These are phyloP conservation scores for Linnemannia elongata DNA, from an alignment of 192 early-diverging fungal genomes.

Conservation along the genomic window DNA sequence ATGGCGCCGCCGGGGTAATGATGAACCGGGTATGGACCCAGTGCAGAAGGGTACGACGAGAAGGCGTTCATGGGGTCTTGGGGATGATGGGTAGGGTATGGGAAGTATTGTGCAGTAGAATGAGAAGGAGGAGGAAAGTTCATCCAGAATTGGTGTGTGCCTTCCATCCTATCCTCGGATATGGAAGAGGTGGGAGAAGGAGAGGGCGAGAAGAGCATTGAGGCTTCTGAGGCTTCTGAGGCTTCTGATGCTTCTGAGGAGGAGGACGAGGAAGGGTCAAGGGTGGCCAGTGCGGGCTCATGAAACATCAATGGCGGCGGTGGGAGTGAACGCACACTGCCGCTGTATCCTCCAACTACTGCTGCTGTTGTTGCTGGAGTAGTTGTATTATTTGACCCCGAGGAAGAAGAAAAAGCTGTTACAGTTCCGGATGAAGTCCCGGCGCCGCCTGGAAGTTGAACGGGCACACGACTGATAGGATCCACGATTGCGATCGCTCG, in stretches of 20 bases:
- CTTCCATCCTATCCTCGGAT: too few relatives aligned
- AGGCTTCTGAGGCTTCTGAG: not conserved
- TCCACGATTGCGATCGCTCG: slow-evolving; percentile 33
- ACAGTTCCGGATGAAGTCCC: not conserved
- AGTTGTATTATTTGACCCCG: not conserved
- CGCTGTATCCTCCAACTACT: not conserved
- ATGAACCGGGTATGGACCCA: not conserved
- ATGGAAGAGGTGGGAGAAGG: not conserved
- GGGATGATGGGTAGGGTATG: not conserved
- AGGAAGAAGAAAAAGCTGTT: not conserved
- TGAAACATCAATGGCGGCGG: not conserved
- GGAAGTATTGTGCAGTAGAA: not conserved
- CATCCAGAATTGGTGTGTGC: not conserved
- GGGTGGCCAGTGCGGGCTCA: not conserved
- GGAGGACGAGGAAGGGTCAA: not conserved
- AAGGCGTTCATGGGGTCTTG: not conserved
- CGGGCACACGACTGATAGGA: slow-evolving; percentile 19
- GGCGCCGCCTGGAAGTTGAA: slow-evolving; percentile 10
- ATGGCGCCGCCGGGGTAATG: not conserved
- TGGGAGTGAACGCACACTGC: not conserved
- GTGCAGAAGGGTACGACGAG: not conserved
- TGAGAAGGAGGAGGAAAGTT: not conserved
- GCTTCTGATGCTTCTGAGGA: too few relatives aligned
- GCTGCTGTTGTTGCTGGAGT: not conserved
- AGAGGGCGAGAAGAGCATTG: not conserved